These are phyloP conservation scores for Lachancea lanzarotensis DNA, from an alignment of 805 yeast species.

Conservation along the genomic window DNA sequence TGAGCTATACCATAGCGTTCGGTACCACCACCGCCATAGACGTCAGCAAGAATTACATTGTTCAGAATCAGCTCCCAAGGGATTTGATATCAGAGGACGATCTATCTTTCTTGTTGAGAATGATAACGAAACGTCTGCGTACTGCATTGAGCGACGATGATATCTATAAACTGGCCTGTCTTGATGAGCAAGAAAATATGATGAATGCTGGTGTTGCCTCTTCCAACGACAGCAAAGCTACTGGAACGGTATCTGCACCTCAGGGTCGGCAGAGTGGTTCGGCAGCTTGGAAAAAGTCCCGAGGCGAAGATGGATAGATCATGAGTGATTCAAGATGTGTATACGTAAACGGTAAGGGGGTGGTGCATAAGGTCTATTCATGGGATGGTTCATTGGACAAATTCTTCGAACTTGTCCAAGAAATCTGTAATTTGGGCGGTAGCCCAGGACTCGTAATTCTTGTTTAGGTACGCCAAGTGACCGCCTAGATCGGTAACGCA, in stretches of 20 bases:
- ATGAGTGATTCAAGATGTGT: neutral
- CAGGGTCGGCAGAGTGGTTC: constrained; percentile 65
- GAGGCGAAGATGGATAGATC: constrained; percentile 69
- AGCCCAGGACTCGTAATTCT: constrained; percentile 44
- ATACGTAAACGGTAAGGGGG: neutral
- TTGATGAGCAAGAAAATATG: constrained; percentile 32
- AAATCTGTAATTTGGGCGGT: constrained; percentile 37
- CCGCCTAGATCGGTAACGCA: constrained; percentile 64
- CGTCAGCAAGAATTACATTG: constrained; percentile 61
- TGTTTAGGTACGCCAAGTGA: constrained; percentile 50
- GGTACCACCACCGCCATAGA: constrained; percentile 58
- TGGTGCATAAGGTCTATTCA: constrained; percentile 2
- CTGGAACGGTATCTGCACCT: constrained; percentile 13
- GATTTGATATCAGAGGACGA: constrained; percentile 38
- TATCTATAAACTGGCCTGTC: constrained; percentile 29
- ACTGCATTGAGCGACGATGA: constrained; percentile 30
- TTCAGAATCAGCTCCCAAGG: constrained; percentile 42
- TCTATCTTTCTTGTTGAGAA: constrained; percentile 32
- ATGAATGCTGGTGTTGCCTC: constrained; percentile 18
- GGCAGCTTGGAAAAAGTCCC: constrained; percentile 61
- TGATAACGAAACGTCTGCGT: constrained; percentile 35
- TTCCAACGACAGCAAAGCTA: neutral
- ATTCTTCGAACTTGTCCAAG: constrained; percentile 35
- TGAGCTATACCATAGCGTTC: constrained; percentile 81
- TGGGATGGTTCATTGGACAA: constrained; percentile 18